A percentile compares a stretch with the other conserved stretches of the same genome.
phyloP scores from a whole-genome alignment of 345 rosid species.

The Eucalyptus lansdowneana region DNA sequence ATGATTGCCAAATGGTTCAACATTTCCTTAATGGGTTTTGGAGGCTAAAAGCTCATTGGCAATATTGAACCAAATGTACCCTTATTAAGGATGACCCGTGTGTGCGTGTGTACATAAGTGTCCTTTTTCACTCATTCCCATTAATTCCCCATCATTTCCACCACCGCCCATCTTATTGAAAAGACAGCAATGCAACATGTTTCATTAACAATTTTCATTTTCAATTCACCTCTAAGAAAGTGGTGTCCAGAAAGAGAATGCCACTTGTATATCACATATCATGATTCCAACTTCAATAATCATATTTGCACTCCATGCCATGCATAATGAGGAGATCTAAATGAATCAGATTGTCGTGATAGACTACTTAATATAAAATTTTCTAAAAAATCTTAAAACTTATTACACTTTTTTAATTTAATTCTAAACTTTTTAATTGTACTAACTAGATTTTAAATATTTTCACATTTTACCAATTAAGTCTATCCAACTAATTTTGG shows the following conservation, averaged over 20 bases:
- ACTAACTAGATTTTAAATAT: neutral
- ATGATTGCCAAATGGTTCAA: fast-evolving
- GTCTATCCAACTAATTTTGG: neutral
- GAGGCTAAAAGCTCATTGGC: fast-evolving
- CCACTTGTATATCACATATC: neutral
- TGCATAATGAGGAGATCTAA: neutral
- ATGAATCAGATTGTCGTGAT: fast-evolving
- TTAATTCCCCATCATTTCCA: neutral
- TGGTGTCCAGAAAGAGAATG: neutral
- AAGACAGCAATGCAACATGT: neutral
- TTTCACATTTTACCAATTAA: too few relatives aligned
- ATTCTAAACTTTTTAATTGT: neutral
- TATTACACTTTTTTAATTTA: neutral
- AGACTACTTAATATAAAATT: neutral
- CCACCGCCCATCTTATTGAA: neutral
- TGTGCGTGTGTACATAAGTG: too few relatives aligned
- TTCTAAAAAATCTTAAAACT: neutral
- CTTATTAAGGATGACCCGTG: too few relatives aligned
- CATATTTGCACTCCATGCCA: neutral
- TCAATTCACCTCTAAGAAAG: neutral
- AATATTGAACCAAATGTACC: fast-evolving
- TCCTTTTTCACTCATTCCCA: neutral
- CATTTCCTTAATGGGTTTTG: fast-evolving
- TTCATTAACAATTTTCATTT: neutral
- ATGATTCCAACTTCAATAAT: neutral